Conservation (phyloP, 306 rosid genomes). For the Sicyos edulis region DNA sequence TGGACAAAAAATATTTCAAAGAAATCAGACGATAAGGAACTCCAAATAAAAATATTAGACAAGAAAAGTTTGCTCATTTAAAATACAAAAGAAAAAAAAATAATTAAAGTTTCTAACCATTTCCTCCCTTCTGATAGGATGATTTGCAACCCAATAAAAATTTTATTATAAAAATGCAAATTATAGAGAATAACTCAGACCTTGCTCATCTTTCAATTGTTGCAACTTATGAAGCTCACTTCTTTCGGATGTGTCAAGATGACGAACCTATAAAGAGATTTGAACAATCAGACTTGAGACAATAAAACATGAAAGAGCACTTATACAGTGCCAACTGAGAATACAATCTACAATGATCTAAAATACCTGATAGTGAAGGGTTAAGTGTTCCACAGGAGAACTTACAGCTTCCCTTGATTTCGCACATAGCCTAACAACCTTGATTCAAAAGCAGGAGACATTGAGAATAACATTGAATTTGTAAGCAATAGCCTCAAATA, state of each 20-base stretch:
- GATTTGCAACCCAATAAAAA: neutral
- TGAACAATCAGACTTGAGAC: neutral
- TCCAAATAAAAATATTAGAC: neutral
- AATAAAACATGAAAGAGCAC: slow-evolving; percentile 11
- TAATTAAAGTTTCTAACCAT: neutral
- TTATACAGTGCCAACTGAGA: neutral
- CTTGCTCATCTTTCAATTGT: slow-evolving; percentile 97
- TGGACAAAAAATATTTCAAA: neutral
- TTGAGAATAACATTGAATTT: neutral
- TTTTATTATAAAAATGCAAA: neutral
- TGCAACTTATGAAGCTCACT: slow-evolving; percentile 96
- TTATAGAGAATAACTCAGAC: slow-evolving; percentile 26
- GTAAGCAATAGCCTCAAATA: slow-evolving; percentile 1
- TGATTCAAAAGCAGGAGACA: slow-evolving; percentile 12
- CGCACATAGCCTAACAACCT: slow-evolving; percentile 98
- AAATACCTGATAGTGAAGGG: slow-evolving; percentile 95
- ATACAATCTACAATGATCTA: neutral
- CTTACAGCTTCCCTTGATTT: slow-evolving; percentile 99
- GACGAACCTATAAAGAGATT: slow-evolving; percentile 66
- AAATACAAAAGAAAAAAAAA: neutral
- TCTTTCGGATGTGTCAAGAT: slow-evolving; percentile 97
- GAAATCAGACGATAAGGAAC: neutral
- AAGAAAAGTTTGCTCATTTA: neutral
- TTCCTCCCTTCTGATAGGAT: neutral
- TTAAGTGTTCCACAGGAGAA: slow-evolving; percentile 97